These are phyloP conservation scores for Nymphaea colorata DNA, from an alignment of 164 flowering plant genomes.

Conservation along the genomic window DNA sequence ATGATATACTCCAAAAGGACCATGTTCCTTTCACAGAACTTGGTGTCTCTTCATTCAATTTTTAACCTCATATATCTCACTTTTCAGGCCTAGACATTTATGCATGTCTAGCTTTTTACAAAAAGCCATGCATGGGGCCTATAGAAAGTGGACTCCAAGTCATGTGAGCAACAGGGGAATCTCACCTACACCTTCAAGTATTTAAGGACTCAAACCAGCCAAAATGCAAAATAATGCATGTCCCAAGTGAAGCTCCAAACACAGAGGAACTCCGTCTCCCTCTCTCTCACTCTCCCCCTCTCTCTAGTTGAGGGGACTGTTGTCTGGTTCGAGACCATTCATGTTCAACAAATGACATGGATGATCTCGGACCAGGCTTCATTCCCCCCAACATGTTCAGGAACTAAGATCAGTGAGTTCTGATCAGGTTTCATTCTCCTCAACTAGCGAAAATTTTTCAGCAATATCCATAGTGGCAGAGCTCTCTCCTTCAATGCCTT, in stretches of 20 bases:
- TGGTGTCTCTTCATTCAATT: not conserved
- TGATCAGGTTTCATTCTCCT: not conserved
- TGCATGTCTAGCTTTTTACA: not conserved
- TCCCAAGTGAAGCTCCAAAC: not conserved
- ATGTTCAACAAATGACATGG: not conserved
- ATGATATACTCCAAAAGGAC: too few relatives aligned
- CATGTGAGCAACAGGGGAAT: not conserved
- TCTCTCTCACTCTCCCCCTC: conserved; percentile 5
- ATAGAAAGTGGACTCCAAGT: conserved; percentile 3
- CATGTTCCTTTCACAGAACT: not conserved
- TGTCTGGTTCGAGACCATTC: conserved; percentile 10
- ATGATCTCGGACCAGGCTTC: not conserved
- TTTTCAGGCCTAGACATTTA: not conserved
- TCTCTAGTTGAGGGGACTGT: conserved; percentile 12
- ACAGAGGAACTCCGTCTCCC: not conserved
- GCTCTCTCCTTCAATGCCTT: not conserved
- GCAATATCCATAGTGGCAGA: not conserved
- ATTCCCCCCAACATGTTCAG: not conserved
- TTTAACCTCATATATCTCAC: not conserved
- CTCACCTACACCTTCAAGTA: not conserved
- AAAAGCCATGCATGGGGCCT: not conserved
- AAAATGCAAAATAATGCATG: not conserved
- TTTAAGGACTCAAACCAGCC: not conserved
- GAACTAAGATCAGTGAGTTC: not conserved
- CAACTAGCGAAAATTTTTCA: not conserved